Evolutionary conservation across 768 basidiomycete species (phyloP).

Genomic region (Lactarius deliciosus): DNA sequence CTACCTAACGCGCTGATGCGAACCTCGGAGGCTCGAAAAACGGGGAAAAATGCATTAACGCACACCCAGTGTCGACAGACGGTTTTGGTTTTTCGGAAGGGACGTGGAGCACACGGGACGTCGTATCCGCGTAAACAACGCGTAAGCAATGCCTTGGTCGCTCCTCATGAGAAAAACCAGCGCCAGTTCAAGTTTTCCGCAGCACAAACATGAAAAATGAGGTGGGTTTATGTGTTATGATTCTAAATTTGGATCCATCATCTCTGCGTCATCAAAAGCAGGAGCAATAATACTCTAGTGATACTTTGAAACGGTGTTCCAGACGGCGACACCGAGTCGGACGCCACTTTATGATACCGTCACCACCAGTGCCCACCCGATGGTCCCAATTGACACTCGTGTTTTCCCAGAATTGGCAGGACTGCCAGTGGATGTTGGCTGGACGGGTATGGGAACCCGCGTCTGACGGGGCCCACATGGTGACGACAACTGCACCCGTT

Average conservation of each 20-base stretch:
- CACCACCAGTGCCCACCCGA: not conserved
- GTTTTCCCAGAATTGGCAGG: not conserved
- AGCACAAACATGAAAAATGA: not conserved
- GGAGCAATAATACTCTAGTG: not conserved
- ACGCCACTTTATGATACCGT: constrained; percentile 4
- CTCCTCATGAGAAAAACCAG: not conserved
- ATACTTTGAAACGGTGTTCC: not conserved
- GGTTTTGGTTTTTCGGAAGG: not conserved
- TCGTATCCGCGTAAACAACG: constrained; percentile 21
- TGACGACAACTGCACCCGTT: not conserved
- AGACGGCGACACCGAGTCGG: not conserved
- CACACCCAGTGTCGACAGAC: too few relatives aligned
- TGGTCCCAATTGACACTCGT: not conserved
- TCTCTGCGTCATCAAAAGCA: not conserved
- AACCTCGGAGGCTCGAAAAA: too few relatives aligned
- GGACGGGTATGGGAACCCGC: not conserved
- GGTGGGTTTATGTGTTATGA: not conserved
- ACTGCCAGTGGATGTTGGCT: too few relatives aligned
- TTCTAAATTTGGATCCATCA: not conserved
- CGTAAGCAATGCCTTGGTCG: constrained; percentile 24
- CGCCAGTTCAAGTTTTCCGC: not conserved
- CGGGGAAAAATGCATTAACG: too few relatives aligned
- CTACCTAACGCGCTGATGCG: too few relatives aligned
- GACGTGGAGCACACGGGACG: too few relatives aligned
- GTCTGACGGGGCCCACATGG: not conserved